Conservation (phyloP, 176 grass and related monocot genomes). For the Aegilops bicornis region DNA sequence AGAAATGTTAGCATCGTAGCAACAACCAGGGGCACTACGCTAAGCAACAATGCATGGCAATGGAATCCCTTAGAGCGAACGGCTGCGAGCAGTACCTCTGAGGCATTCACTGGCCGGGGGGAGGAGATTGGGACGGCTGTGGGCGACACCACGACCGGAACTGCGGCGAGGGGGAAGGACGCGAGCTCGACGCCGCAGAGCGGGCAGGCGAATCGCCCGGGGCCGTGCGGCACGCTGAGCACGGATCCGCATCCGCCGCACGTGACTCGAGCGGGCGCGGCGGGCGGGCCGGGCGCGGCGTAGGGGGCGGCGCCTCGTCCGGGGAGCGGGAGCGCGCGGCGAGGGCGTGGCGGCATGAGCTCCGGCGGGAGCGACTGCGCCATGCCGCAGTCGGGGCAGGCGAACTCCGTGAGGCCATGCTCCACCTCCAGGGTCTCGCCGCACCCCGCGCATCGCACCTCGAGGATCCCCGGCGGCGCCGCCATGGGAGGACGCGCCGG, state of each 20-base stretch:
- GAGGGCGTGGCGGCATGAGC: slow-evolving; percentile 49
- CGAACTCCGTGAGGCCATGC: slow-evolving; percentile 50
- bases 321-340: slow-evolving; percentile 49
- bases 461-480: slow-evolving; percentile 32
- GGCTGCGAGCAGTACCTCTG: background rate
- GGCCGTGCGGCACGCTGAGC: slow-evolving; percentile 45
- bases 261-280: slow-evolving; percentile 19
- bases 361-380: slow-evolving; percentile 63
- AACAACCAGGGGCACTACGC: background rate
- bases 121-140: slow-evolving; percentile 38
- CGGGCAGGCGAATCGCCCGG: slow-evolving; percentile 36
- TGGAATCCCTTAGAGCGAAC: background rate
- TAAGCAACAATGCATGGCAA: background rate
- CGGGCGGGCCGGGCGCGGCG: background rate
- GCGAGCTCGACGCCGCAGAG: slow-evolving; percentile 41
- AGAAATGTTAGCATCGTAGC: background rate
- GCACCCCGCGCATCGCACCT: slow-evolving; percentile 59
- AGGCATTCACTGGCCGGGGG: background rate
- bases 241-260: slow-evolving; percentile 38
- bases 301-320: background rate
- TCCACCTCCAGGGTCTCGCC: slow-evolving; percentile 70
- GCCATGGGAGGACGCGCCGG: slow-evolving; percentile 7
- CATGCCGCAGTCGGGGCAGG: slow-evolving; percentile 56
- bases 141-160: slow-evolving; percentile 13
- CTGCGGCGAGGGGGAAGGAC: background rate